These are phyloP conservation scores for Ascochyta fabae DNA, from an alignment of 2,329 filamentous ascomycete genomes.

Conservation along the genomic window DNA sequence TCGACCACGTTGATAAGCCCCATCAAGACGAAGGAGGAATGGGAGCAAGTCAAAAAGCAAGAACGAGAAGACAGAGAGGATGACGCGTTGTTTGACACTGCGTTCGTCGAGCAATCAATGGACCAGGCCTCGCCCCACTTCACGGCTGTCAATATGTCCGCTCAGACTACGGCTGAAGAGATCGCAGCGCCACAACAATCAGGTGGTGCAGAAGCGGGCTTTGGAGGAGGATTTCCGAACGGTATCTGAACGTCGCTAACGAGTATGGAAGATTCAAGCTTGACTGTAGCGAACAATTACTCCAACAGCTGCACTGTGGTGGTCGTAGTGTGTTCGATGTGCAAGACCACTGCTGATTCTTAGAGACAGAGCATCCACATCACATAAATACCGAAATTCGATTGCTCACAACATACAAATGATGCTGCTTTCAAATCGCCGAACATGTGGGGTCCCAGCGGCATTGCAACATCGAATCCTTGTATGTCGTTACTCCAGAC, in stretches of 20 bases:
- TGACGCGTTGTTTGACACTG: conserved; percentile 5
- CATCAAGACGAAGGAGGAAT: conserved; percentile 12
- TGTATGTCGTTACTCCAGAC: conserved; percentile 21
- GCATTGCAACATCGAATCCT: conserved; percentile 22
- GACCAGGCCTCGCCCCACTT: conserved; percentile 9
- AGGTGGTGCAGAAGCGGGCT: background rate
- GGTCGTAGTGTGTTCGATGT: too few species aligned
- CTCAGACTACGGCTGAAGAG: background rate
- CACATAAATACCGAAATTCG: background rate
- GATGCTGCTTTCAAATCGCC: background rate
- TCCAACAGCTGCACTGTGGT: too few species aligned
- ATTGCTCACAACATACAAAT: background rate
- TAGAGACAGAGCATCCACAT: too few species aligned
- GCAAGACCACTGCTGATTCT: too few species aligned
- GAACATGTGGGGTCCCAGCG: background rate
- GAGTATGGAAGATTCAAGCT: background rate
- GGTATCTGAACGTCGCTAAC: background rate
- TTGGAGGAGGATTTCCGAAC: background rate
- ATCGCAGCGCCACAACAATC: background rate
- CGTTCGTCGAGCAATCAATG: conserved; percentile 8
- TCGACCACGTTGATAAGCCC: conserved; percentile 19
- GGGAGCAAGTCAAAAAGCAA: conserved; percentile 12
- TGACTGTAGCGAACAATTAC: background rate
- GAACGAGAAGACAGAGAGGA: conserved; percentile 12
- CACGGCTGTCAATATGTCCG: conserved; percentile 1